phyloP scores from a whole-genome alignment of 768 basidiomycete species.

The Termitomyces sp. region DNA sequence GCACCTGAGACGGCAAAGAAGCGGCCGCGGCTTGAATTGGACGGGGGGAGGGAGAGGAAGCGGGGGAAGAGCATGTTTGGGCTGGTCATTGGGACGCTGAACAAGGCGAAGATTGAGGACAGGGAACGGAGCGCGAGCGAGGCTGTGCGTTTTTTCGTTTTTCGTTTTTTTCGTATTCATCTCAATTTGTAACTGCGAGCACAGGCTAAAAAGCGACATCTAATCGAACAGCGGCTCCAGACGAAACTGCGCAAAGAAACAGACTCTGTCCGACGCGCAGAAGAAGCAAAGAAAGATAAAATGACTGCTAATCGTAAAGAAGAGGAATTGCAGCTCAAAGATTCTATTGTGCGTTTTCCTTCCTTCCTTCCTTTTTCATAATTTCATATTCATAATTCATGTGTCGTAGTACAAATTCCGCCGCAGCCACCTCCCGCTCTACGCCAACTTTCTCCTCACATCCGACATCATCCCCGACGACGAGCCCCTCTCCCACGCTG shows the following conservation, averaged over 20 bases:
- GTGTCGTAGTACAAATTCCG: slow-evolving; percentile 64
- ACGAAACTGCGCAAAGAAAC: slow-evolving; percentile 81
- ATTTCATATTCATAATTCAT: no score
- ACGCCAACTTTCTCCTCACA: slow-evolving; percentile 74
- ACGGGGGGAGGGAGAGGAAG: slow-evolving; percentile 58
- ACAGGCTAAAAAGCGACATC: slow-evolving; percentile 79
- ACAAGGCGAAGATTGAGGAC: slow-evolving; percentile 86
- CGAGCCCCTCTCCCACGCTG: not conserved
- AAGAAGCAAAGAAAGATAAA: slow-evolving; percentile 86
- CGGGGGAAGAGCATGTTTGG: slow-evolving; percentile 90
- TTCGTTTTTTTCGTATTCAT: no score
- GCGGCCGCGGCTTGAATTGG: slow-evolving; percentile 73
- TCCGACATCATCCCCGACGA: slow-evolving; percentile 61
- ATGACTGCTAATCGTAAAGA: slow-evolving; percentile 72
- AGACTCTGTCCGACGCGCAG: slow-evolving; percentile 80
- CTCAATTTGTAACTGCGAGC: no score
- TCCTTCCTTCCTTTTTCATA: not conserved
- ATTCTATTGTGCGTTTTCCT: slow-evolving; percentile 62
- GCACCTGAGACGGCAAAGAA: slow-evolving; percentile 47
- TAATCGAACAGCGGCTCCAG: slow-evolving; percentile 84
- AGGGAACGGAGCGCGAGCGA: slow-evolving; percentile 83
- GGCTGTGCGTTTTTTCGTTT: slow-evolving; percentile 47
- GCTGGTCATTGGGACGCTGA: slow-evolving; percentile 76
- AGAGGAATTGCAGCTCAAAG: slow-evolving; percentile 78
- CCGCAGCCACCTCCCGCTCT: slow-evolving; percentile 62